phyloP scores from a whole-genome alignment of 2,329 filamentous ascomycete genomes.

The Sarocladium strictum region DNA sequence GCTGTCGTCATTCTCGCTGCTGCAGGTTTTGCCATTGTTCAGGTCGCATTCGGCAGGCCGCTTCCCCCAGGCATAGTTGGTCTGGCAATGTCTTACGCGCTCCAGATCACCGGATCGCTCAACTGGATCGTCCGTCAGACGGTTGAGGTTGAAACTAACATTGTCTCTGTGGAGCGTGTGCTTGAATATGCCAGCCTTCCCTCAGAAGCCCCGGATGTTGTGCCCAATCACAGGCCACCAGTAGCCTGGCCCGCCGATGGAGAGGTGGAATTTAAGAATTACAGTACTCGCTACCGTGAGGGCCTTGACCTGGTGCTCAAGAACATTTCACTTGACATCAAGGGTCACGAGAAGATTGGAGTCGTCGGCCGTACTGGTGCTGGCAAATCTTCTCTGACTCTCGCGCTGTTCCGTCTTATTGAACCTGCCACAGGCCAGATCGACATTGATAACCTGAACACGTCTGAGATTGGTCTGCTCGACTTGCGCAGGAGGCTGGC shows the following conservation, averaged over 20 bases:
- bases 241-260: constrained; percentile 90
- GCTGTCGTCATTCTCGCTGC: constrained; percentile 87
- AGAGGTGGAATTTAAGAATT: constrained; percentile 84
- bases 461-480: constrained; percentile 80
- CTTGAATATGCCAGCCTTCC: constrained; percentile 90
- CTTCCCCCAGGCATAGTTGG: constrained; percentile 75
- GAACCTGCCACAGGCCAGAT: constrained; percentile 80
- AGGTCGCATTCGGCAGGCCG: constrained; percentile 61
- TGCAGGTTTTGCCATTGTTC: constrained; percentile 74
- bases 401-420: constrained; percentile 92
- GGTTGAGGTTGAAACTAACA: constrained; percentile 99
- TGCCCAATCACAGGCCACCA: constrained; percentile 78
- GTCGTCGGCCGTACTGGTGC: constrained; percentile 94
- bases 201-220: constrained; percentile 90
- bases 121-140: constrained; percentile 99
- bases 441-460: constrained; percentile 83
- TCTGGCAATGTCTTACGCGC: constrained; percentile 91
- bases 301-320: constrained; percentile 89
- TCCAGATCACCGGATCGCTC: constrained; percentile 93
- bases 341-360: constrained; percentile 95
- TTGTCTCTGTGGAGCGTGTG: constrained; percentile 95
- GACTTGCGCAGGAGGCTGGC: constrained; percentile 85
- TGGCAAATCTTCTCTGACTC: constrained; percentile 88
- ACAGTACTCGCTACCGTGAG: constrained; percentile 86
- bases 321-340: constrained; percentile 86